phyloP scores from a whole-genome alignment of 2,329 filamentous ascomycete species.

The Tympanopsis confertula region DNA sequence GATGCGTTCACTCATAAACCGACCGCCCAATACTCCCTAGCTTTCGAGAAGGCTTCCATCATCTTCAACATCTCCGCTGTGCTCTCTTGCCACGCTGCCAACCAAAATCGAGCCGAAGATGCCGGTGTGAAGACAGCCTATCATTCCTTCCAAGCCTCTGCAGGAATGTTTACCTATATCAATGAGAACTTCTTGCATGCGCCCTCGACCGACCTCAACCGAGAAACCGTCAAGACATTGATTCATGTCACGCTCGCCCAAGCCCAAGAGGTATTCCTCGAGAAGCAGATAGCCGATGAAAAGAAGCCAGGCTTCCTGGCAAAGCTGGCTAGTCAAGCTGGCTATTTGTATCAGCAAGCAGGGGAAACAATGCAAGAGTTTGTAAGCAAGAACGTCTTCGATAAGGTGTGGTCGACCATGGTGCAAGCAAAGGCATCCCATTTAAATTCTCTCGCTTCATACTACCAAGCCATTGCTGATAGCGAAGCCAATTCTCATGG shows the following conservation, averaged over 20 bases:
- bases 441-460: constrained; percentile 77
- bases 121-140: constrained; percentile 90
- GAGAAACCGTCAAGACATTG: constrained; percentile 89
- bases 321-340: constrained; percentile 84
- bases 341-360: constrained; percentile 77
- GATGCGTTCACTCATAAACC: constrained; percentile 98
- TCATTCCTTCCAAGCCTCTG: constrained; percentile 94
- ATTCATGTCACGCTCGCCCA: constrained; percentile 91
- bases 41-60: constrained; percentile 96
- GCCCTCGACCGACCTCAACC: constrained; percentile 86
- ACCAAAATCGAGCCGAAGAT: constrained; percentile 86
- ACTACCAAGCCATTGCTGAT: constrained; percentile 85
- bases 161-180: constrained; percentile 99
- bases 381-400: constrained; percentile 80
- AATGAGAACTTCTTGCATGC: constrained; percentile 99
- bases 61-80: constrained; percentile 99
- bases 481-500: constrained; percentile 82
- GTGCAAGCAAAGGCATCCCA: constrained; percentile 55
- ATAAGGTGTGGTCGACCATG: constrained; percentile 82
- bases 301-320: constrained; percentile 89
- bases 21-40: constrained; percentile 92
- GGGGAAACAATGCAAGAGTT: constrained; percentile 87
- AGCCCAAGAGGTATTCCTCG: constrained; percentile 91
- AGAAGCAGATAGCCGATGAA: constrained; percentile 84
- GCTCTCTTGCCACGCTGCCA: constrained; percentile 85